Conservation (phyloP, 1,139 yeast species). For the Protomyces lactucae-debilis region DNA sequence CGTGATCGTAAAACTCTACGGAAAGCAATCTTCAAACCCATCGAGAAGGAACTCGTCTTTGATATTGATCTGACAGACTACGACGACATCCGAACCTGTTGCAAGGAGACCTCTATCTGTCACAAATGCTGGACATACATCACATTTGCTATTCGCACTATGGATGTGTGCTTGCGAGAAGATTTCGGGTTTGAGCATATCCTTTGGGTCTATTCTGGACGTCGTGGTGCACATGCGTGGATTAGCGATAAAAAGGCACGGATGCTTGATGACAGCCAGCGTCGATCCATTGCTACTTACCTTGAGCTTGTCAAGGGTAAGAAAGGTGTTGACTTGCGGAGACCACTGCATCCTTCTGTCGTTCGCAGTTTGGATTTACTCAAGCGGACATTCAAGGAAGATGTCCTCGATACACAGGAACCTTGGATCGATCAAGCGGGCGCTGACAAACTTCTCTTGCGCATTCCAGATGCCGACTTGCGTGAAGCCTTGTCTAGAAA, state of each 20-base stretch:
- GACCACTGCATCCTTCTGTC: slow-evolving; percentile 88
- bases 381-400: slow-evolving; percentile 57
- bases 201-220: slow-evolving; percentile 95
- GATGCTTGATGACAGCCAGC: slow-evolving; percentile 59
- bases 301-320: slow-evolving; percentile 66
- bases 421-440: slow-evolving; percentile 62
- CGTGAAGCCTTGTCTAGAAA: slow-evolving; percentile 52
- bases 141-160: slow-evolving; percentile 73
- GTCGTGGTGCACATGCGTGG: slow-evolving; percentile 99
- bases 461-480: slow-evolving; percentile 54
- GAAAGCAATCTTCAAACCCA: slow-evolving; percentile 72
- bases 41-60: slow-evolving; percentile 81
- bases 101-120: slow-evolving; percentile 80
- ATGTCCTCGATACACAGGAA: slow-evolving; percentile 74
- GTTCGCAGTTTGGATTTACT: slow-evolving; percentile 65
- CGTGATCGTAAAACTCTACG: slow-evolving; percentile 75
- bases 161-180: slow-evolving; percentile 66
- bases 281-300: slow-evolving; percentile 78
- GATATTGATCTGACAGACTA: slow-evolving; percentile 98
- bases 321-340: slow-evolving; percentile 51
- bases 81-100: slow-evolving; percentile 89
- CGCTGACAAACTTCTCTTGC: slow-evolving; percentile 55
- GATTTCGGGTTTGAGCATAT: slow-evolving; percentile 87
- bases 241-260: slow-evolving; percentile 82
- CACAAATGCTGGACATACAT: slow-evolving; percentile 90